Conservation (phyloP, 768 basidiomycete genomes). For the Podaxis rugospora region DNA sequence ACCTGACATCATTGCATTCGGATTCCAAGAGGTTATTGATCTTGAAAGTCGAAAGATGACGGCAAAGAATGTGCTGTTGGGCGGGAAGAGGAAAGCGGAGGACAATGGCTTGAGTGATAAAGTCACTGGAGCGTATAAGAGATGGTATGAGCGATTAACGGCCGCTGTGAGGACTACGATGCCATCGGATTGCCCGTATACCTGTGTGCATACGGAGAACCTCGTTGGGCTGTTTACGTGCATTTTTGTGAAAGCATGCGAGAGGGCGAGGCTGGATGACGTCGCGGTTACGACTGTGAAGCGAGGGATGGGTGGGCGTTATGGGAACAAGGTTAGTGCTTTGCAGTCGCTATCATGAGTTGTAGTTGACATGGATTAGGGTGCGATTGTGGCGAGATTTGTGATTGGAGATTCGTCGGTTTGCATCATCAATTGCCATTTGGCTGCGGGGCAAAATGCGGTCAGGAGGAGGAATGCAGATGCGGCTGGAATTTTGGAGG, state of each 20-base stretch:
- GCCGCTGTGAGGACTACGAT: slow-evolving; percentile 70
- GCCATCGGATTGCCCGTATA: slow-evolving; percentile 72
- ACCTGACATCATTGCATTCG: slow-evolving; percentile 84
- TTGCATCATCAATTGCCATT: slow-evolving; percentile 95
- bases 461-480: slow-evolving; percentile 83
- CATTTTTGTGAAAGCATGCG: slow-evolving; percentile 66
- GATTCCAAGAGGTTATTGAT: slow-evolving; percentile 95
- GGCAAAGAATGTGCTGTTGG: slow-evolving; percentile 86
- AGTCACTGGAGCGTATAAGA: slow-evolving; percentile 81
- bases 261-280: slow-evolving; percentile 59
- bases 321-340: slow-evolving; percentile 85
- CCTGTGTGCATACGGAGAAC: slow-evolving; percentile 78
- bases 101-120: slow-evolving; percentile 67
- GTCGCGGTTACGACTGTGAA: slow-evolving; percentile 80
- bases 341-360: neutral
- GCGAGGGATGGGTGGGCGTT: slow-evolving; percentile 87
- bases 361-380: slow-evolving; percentile 38
- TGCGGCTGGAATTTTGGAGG: slow-evolving; percentile 82
- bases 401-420: slow-evolving; percentile 89
- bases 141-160: slow-evolving; percentile 82
- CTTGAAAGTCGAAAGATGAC: slow-evolving; percentile 90
- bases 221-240: slow-evolving; percentile 85
- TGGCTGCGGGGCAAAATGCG: slow-evolving; percentile 91
- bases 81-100: slow-evolving; percentile 58
- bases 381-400: slow-evolving; percentile 86